A percentile compares a stretch with the other conserved stretches of the same genome.
phyloP scores from a whole-genome alignment of 805 yeast genomes.

The Candida railenensis region DNA sequence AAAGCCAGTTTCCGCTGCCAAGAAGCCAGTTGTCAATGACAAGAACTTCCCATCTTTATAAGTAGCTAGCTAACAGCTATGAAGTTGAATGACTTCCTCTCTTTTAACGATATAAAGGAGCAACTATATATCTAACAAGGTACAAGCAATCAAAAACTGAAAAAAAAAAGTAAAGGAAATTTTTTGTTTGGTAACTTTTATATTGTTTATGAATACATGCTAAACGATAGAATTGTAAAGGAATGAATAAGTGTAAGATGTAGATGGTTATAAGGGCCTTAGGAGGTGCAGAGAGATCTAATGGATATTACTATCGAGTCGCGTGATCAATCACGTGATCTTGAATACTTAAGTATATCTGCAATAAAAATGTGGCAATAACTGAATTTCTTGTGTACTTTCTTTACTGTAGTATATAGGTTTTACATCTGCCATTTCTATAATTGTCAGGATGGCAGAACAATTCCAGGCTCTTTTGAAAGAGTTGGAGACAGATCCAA shows the following conservation, averaged over 20 bases:
- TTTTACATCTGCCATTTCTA: no score
- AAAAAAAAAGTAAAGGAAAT: not conserved
- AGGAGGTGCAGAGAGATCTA: no score
- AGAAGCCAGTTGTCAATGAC: slow-evolving; percentile 48
- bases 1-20: slow-evolving; percentile 28
- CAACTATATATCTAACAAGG: not conserved
- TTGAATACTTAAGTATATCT: no score
- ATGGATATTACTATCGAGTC: no score
- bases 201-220: slow-evolving; percentile 4
- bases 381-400: not conserved
- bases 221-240: slow-evolving; percentile 1
- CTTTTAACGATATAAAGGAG: not conserved
- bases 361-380: no score
- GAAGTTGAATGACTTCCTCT: not conserved
- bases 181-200: slow-evolving; percentile 3
- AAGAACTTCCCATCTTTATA: slow-evolving; percentile 72
- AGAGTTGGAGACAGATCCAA: not conserved
- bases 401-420: not conserved
- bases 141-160: not conserved
- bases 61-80: slow-evolving; percentile 4
- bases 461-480: not conserved
- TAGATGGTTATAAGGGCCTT: no score
- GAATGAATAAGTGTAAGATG: not conserved
- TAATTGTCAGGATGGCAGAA: not conserved
- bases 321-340: no score